Base-by-base conservation (phyloP, 192 early-diverging fungal genomes). In the Backusella parvicylindrica region DNA sequence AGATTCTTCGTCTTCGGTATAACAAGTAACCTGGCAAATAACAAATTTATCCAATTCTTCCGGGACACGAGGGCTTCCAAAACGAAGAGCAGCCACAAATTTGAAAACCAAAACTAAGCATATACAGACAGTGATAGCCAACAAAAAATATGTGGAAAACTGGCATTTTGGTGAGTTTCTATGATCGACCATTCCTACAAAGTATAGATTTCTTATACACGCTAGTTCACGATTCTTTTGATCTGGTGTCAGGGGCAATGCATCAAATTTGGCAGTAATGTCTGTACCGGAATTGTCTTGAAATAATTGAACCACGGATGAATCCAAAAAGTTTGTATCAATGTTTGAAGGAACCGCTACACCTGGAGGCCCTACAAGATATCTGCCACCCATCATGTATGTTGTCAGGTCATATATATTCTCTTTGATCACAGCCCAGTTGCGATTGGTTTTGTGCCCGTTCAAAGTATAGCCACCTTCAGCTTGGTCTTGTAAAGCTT, bases 41-140 rank as follows among this genome's bases (percentile, higher is more conserved):
- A 97, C 92, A 86, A 97, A 97, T 86, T 96, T 97, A 85, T 98
- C 95, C 67, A 92, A 91, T 81, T 95, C 92, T 73, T 97, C 95
- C 8, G 92, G 91, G 15, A 83, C 86, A 79, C 92, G 90, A 53
- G 81, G 83, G 47, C 87, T 81, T 1, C 88, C 86, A 32, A 96
- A 90, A 71, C 92, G 92, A 64, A 93, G 78, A 31, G 93, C 91
- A 18, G 92, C 88, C 73, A 93, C 78, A 81, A 94, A 94, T 83
- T 93, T 92, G 73, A 92, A 86, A 30, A 86, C 67, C 16, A 98
- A 93, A 38, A 97, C 90, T 16, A 84, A 82, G 5, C 93, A 93
- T 77, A 99, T 85, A 43, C 95, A 84, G 71, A 89, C 86, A 31
- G 97, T 92, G 26, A 87, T 87, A 8, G 89, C 87, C 65, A 95